Evolutionary conservation across 2,329 filamentous ascomycete genomes (phyloP).

Genomic region (Verticillium dahliae): DNA sequence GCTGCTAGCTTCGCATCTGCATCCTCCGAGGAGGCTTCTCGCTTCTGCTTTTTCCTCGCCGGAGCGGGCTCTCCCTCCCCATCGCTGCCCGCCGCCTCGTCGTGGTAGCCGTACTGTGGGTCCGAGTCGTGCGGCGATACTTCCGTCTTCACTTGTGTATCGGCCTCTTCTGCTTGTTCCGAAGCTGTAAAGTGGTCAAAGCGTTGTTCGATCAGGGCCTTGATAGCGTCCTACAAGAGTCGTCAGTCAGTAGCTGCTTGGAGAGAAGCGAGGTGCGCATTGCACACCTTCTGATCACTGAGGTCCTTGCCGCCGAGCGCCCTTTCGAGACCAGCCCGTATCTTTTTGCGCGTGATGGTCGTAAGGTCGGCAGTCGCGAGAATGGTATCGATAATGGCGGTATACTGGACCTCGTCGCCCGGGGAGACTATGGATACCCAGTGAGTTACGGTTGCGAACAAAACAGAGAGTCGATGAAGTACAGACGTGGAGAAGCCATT

Average conservation of each 20-base stretch:
- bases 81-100: neutral
- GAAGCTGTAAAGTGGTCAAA: constrained; percentile 60
- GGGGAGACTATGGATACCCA: constrained; percentile 31
- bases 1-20: constrained; percentile 84
- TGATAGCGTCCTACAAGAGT: constrained; percentile 54
- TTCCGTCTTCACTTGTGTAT: constrained; percentile 23
- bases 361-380: constrained; percentile 51
- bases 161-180: constrained; percentile 32
- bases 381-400: constrained; percentile 53
- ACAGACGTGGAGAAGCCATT: constrained; percentile 10
- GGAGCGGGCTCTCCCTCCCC: constrained; percentile 19
- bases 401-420: constrained; percentile 46
- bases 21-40: constrained; percentile 54
- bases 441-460: neutral
- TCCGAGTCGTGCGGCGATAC: neutral
- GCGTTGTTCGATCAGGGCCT: constrained; percentile 64
- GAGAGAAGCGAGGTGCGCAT: neutral
- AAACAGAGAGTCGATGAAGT: neutral
- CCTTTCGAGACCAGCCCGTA: constrained; percentile 49
- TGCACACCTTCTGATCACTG: constrained; percentile 48
- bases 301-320: constrained; percentile 51
- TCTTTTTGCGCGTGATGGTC: constrained; percentile 58
- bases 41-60: constrained; percentile 61
- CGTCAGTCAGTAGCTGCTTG: neutral
- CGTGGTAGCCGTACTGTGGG: constrained; percentile 15